Evolutionary conservation across 2,329 filamentous ascomycete genomes (phyloP).

Genomic region (Drechslerella dactyloides): DNA sequence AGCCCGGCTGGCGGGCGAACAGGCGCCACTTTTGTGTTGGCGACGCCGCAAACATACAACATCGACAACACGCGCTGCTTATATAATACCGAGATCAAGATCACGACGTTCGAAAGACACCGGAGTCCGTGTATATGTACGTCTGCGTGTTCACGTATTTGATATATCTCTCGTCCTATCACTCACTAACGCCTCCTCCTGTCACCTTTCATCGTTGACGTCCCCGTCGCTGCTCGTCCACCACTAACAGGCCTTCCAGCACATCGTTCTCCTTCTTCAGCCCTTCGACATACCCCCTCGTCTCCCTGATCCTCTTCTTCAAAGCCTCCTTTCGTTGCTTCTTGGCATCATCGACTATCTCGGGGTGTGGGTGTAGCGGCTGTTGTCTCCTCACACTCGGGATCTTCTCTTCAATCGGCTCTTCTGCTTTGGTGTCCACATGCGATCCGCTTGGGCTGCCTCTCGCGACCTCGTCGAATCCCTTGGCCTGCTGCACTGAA

Average conservation of each 20-base stretch:
- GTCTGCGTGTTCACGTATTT: too few species aligned
- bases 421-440: conserved; percentile 14
- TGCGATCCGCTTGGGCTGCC: conserved; percentile 25
- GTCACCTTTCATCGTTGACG: not conserved
- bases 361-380: conserved; percentile 41
- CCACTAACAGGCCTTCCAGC: conserved; percentile 50
- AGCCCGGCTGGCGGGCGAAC: not conserved
- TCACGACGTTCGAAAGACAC: not conserved
- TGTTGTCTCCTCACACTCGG: conserved; percentile 10
- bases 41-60: conserved; percentile 44
- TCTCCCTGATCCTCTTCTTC: conserved; percentile 51
- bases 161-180: too few species aligned
- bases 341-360: conserved; percentile 36
- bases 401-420: conserved; percentile 3
- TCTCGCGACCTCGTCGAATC: conserved; percentile 40
- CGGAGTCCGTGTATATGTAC: not conserved
- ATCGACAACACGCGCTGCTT: conserved; percentile 30
- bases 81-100: too few species aligned
- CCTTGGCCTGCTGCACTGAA: conserved; percentile 18
- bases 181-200: too few species aligned
- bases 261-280: conserved; percentile 49
- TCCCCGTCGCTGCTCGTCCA: not conserved
- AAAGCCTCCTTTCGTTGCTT: conserved; percentile 50
- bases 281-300: conserved; percentile 45
- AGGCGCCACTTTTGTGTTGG: conserved; percentile 2